phyloP scores from a whole-genome alignment of 2,329 filamentous ascomycete genomes.

The Beauveria brongniartii region DNA sequence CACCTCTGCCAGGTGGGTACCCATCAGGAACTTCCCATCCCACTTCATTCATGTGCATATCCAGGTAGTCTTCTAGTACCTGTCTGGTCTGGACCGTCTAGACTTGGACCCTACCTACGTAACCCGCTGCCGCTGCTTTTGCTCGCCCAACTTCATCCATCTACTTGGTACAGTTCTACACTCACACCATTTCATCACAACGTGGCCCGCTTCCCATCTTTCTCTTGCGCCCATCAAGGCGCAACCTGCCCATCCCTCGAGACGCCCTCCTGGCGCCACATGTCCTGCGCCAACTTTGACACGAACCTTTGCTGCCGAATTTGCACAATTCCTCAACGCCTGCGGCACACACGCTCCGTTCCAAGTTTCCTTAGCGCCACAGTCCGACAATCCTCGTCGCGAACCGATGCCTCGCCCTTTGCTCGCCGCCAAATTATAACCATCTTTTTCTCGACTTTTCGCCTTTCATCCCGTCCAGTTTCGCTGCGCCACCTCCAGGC shows the following conservation, averaged over 20 bases:
- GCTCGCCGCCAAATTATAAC: neutral
- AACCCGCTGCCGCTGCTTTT: neutral
- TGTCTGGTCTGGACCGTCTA: neutral
- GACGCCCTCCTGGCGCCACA: neutral
- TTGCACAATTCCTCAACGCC: neutral
- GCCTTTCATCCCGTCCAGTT: neutral
- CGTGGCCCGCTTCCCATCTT: neutral
- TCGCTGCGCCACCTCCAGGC: neutral
- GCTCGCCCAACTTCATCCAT: slow-evolving; percentile 1
- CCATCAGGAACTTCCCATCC: neutral
- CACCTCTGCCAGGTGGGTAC: neutral
- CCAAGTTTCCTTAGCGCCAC: neutral
- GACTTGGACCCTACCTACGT: slow-evolving; percentile 2
- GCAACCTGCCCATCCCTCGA: neutral
- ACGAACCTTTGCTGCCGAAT: neutral
- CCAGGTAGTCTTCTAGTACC: neutral
- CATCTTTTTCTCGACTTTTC: neutral
- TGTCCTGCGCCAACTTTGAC: neutral
- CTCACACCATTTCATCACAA: neutral
- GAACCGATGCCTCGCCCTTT: neutral
- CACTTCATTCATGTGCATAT: too few relatives aligned
- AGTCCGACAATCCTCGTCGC: neutral
- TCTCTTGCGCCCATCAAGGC: neutral
- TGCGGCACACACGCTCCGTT: neutral
- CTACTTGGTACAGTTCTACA: neutral